These are phyloP conservation scores for Lentinus tigrinus DNA, from an alignment of 768 basidiomycete species.

Conservation along the genomic window DNA sequence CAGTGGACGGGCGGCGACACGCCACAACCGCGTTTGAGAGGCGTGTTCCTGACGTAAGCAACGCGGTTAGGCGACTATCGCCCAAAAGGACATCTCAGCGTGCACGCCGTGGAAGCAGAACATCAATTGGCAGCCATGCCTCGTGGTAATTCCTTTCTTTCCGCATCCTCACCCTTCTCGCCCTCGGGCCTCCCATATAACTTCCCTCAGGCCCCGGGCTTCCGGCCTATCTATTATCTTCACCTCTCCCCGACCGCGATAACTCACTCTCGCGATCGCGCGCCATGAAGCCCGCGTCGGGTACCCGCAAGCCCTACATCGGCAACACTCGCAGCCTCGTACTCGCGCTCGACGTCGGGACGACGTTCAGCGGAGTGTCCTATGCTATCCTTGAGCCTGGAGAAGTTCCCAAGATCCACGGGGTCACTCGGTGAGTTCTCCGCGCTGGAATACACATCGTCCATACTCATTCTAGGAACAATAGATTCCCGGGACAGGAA, in stretches of 20 bases:
- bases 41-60: constrained; percentile 21
- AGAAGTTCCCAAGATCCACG: constrained; percentile 78
- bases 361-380: constrained; percentile 81
- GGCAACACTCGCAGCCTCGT: constrained; percentile 66
- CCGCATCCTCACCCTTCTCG: constrained; percentile 9
- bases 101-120: not conserved
- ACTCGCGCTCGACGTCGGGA: constrained; percentile 79
- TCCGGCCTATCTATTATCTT: constrained; percentile 15
- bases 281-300: constrained; percentile 52
- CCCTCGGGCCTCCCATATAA: constrained; percentile 13
- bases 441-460: not conserved
- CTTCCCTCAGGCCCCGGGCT: constrained; percentile 2
- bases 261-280: not conserved
- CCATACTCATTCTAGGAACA: not conserved
- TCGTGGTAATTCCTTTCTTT: constrained; percentile 11
- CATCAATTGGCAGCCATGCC: constrained; percentile 14
- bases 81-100: constrained; percentile 1
- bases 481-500: constrained; percentile 80
- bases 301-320: constrained; percentile 72
- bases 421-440: constrained; percentile 65
- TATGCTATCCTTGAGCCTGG: constrained; percentile 82
- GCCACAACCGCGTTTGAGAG: constrained; percentile 24
- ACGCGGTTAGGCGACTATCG: not conserved
- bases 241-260: constrained; percentile 1
- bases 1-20: not conserved